A percentile compares a stretch with the other conserved stretches of the same genome.
phyloP scores from a whole-genome alignment of 2,329 filamentous ascomycete genomes.

The Diaporthe citriasiana region DNA sequence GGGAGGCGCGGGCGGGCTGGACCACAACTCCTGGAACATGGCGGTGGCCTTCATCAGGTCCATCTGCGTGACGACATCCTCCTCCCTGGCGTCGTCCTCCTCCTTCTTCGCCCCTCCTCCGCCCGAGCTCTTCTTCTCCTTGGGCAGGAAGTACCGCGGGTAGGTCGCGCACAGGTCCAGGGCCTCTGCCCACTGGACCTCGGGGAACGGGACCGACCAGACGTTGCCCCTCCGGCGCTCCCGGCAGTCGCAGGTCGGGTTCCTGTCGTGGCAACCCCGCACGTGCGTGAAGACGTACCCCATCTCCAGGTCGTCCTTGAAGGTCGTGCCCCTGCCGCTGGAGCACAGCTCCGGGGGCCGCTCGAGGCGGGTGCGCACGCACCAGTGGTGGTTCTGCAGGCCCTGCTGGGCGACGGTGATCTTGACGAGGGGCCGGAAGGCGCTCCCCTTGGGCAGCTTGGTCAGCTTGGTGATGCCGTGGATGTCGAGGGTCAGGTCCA shows the following conservation, averaged over 20 bases:
- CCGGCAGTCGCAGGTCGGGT: constrained; percentile 66
- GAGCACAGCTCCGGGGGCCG: constrained; percentile 69
- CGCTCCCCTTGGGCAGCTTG: constrained; percentile 64
- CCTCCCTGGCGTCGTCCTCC: constrained; percentile 48
- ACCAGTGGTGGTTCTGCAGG: constrained; percentile 71
- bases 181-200: constrained; percentile 70
- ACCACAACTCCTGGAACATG: constrained; percentile 78
- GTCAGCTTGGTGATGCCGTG: constrained; percentile 70
- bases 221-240: constrained; percentile 62
- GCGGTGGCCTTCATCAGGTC: constrained; percentile 72
- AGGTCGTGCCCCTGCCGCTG: constrained; percentile 57
- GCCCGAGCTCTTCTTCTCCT: constrained; percentile 39
- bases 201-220: constrained; percentile 68
- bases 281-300: constrained; percentile 64
- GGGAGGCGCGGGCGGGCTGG: constrained; percentile 58
- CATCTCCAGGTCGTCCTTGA: constrained; percentile 57
- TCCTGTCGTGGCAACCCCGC: constrained; percentile 63
- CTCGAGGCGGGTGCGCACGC: constrained; percentile 70
- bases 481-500: constrained; percentile 72
- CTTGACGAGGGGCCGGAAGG: constrained; percentile 71
- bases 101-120: constrained; percentile 32
- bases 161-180: constrained; percentile 70
- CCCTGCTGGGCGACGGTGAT: constrained; percentile 68
- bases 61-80: constrained; percentile 58
- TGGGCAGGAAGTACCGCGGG: constrained; percentile 55